These are phyloP conservation scores for Phytophthora sojae DNA, from an alignment of 352 stramenopile genomes.

Conservation along the genomic window DNA sequence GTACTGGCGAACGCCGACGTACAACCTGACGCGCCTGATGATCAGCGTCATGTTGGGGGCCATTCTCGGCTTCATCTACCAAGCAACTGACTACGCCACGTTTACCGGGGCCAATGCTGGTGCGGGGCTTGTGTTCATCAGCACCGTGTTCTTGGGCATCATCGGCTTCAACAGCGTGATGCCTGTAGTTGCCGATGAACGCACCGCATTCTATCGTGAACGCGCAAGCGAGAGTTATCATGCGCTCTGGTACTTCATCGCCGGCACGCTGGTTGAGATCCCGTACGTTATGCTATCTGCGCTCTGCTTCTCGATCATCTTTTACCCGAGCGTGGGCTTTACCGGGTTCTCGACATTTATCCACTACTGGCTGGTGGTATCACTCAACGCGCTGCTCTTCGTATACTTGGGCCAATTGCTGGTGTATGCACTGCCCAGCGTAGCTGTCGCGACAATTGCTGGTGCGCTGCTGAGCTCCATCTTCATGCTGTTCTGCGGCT, in stretches of 20 bases:
- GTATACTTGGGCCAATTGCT: conserved; percentile 61
- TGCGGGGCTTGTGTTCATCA: conserved; percentile 85
- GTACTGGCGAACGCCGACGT: conserved; percentile 89
- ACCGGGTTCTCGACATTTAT: conserved; percentile 42
- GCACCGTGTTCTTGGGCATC: conserved; percentile 82
- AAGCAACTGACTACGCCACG: conserved; percentile 57
- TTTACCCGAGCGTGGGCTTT: conserved; percentile 61
- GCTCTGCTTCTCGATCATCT: conserved; percentile 48
- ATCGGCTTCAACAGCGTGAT: conserved; percentile 86
- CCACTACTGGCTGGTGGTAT: conserved; percentile 54
- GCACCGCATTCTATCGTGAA: conserved; percentile 94
- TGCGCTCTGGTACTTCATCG: conserved; percentile 80
- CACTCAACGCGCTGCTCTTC: conserved; percentile 54
- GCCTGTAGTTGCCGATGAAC: conserved; percentile 79
- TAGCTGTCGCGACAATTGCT: conserved; percentile 53
- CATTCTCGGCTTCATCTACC: conserved; percentile 82
- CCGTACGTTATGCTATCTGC: conserved; percentile 54
- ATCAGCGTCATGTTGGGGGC: conserved; percentile 74
- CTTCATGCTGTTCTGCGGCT: conserved; percentile 64
- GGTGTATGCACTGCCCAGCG: conserved; percentile 53
- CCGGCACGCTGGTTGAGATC: conserved; percentile 83
- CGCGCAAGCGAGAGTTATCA: conserved; percentile 92
- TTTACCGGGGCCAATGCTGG: conserved; percentile 52
- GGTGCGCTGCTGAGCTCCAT: conserved; percentile 64
- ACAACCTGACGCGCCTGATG: conserved; percentile 84